Base-by-base conservation (phyloP, 352 stramenopile species). In the Pythium brachiatum region DNA sequence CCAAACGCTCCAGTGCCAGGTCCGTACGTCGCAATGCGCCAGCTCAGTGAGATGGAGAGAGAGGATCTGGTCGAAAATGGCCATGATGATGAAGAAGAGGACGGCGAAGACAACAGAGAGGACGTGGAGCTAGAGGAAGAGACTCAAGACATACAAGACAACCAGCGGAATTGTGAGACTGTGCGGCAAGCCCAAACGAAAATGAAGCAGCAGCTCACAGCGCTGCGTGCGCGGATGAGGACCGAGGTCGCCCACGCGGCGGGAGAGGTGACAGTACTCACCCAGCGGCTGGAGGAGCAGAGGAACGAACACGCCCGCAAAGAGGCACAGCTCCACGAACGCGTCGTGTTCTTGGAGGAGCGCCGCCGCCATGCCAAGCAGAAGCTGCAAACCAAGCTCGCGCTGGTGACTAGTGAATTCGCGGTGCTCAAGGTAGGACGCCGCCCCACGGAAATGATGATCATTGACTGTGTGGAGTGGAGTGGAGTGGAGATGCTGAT, bases 321-420 rank as follows among this genome's bases (percentile, higher is more conserved):
- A 9, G 79, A 89, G 68, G 77, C 74, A 18, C 75, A 88, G 48
- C 52, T 86, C 65, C 21, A 68, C 86, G 41, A 76, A 87, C 74
- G 82, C 52, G 52, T 88, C n/a, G 53, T 68, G 20, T 64, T 68
- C 23, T 57, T 84, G 20, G 75, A 86, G 62, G 74, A 90, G 26
- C 79, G 78, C 39, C 75, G 88, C 52, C 60, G 71, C 0, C 50
- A 70, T 15, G 59, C 72, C 16, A 82, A 73, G 25, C 78, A 78
- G 61, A 70, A 74, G 20, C 68, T 86, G 31, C 70, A 64, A 13
- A 66, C 64, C 27, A 66, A 79, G 55, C 68, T 68, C n/a, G 58
- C 34, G 16, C 21, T 57, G 16, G 44, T 78, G 41, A 66, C 46
- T 8, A 66, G 65, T 21, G 68, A 84, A 52, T 61, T 79, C 60